Evolutionary conservation across 2,329 filamentous ascomycete species (phyloP), one percentile per base, ranked within the genome.

Genomic region (Talaromyces piceae): DNA sequence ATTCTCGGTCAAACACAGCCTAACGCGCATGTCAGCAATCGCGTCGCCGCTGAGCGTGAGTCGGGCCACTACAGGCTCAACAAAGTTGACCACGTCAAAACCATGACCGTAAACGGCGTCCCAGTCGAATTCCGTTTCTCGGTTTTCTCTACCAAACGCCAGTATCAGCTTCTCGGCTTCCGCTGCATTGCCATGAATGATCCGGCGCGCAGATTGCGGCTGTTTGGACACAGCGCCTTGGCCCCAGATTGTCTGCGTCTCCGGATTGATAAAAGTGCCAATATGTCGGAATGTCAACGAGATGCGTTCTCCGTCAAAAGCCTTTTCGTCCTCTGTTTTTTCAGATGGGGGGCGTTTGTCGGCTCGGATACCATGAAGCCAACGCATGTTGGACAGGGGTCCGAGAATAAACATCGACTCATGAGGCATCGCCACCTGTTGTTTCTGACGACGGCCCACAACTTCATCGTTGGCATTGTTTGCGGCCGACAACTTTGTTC

Each of bases 241-340:
- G 12, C 93, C 93, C 91, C 91, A 97, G 50, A 98, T 95, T 2
- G 71, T 71, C 26, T 74, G 74, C 33, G 79, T 76, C n/a, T 81
- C 74, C 3, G 75, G 72, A 59, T 85, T 76, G 41, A 95, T 70
- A 63, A 89, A 97, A 0, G 93, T 98, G 2, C 83, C 89, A 57
- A 98, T 96, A 22, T 82, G 77, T 41, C 93, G 80, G 66, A 98
- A 97, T 0, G 93, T 98, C 30, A 98, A 76, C 45, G 88, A 94
- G 64, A 98, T 95, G 44, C 93, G 86, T 44, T 84, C 82, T 5
- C 90, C 87, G 5, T 73, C 74, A 61, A 81, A 89, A 0, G 87
- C 86, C 37, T 83, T 77, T 65, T 97, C 91, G 5, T 80, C 79
- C 0, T 73, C 58, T 0, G 79, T 77, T 67, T 91, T 91, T 57